Percentiles rank a stretch among this genome's conserved stretches.
phyloP scores from a whole-genome alignment of 2,329 filamentous ascomycete genomes.

The Hypoxylon sp. region DNA sequence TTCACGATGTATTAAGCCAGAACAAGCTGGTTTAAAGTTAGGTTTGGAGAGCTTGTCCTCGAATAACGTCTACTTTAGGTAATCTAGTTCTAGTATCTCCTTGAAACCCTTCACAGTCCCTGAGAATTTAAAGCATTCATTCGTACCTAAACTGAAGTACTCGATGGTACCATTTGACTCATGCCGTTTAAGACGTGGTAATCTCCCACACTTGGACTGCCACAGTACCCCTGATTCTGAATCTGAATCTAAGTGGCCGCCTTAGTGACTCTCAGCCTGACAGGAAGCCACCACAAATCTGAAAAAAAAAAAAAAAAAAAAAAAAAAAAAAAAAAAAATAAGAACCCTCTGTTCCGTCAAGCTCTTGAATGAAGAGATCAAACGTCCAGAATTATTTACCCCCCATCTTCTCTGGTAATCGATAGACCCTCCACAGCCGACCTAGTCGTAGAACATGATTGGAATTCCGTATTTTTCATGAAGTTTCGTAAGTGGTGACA shows the following conservation, averaged over 20 bases:
- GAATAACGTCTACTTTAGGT: background rate
- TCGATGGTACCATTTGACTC: background rate
- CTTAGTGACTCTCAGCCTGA: background rate
- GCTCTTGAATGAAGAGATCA: conserved; percentile 19
- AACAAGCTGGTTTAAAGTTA: background rate
- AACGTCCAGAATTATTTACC: conserved; percentile 19
- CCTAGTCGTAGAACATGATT: conserved; percentile 24
- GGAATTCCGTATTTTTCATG: conserved; percentile 21
- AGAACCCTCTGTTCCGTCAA: conserved; percentile 19
- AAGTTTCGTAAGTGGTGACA: conserved; percentile 8
- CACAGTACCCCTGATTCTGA: too few species aligned
- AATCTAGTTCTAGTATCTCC: background rate
- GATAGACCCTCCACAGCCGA: conserved; percentile 19
- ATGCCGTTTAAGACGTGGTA: too few species aligned
- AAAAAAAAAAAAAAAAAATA: too few species aligned
- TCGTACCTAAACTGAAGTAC: background rate
- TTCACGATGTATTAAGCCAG: background rate
- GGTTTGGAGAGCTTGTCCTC: too few species aligned
- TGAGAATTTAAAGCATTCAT: background rate
- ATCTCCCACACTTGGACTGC: too few species aligned
- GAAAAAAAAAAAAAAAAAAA: too few species aligned
- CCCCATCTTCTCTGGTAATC: conserved; percentile 12
- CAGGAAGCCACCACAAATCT: conserved; percentile 25
- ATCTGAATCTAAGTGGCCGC: too few species aligned
- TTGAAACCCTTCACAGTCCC: background rate